Base-by-base conservation (phyloP, 768 basidiomycete genomes). In the Mycena galericulata region DNA sequence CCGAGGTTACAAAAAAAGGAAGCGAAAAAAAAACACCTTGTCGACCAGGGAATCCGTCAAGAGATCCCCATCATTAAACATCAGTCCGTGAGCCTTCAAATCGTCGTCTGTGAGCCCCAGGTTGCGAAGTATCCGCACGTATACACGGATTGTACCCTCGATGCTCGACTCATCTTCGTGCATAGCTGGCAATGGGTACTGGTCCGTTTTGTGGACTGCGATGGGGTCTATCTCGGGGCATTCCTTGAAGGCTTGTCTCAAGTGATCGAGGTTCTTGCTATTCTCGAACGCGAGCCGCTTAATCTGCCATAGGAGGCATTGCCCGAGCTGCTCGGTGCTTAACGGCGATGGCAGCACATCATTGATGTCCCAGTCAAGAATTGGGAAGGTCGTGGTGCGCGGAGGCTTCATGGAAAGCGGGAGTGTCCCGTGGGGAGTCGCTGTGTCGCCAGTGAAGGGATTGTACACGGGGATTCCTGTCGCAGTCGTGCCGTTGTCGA, bases 401-500 rank as follows among this genome's bases (percentile, higher is more conserved):
- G 51, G 22, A 4, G 68, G 68, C 27, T 65, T 62, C 34, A 63
- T 54, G 1, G 27, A 24, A 1, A 73, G 47, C 3, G 65, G 65
- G 1, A 56, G 71, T 22, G 47, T 71, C 17, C 43, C 65, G 8
- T 65, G 71, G 17, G 34, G 54, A 11, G 67, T 61, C 11, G 40
- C 18, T 72, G n/a, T 7, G 14, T 49, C 70, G 36, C 66, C 40
- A 20, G 65, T 60, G 18, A 45, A 58, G 10, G 65, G 57, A 40
- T 67, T 53, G 18, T 53, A 77, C 2, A 76, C 45, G 0, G 74
- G 73, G 24, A 79, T 68, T 1, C 76, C 26, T 4, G 76, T 77
- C 0, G 75, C 73, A 0, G 78, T 77, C 2, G 77, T 79, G 6
- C 79, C 78, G 51, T 78, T 79, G 53, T 77, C 71, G 49, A 78